Evolutionary conservation across 2,329 filamentous ascomycete genomes (phyloP).

Genomic region (Cladophialophora carrionii): DNA sequence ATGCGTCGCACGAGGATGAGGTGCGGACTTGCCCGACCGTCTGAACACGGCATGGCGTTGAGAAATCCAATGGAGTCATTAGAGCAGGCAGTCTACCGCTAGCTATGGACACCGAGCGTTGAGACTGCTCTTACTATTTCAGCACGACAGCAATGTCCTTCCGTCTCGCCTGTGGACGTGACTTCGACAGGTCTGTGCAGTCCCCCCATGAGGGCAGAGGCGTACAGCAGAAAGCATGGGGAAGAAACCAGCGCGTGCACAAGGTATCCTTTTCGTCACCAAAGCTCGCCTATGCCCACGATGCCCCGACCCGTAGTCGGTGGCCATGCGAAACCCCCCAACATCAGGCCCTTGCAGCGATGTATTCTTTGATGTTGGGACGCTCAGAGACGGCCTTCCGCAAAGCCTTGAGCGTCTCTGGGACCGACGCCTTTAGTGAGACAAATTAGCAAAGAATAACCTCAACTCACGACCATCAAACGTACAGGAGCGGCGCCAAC

Average conservation of each 20-base stretch:
- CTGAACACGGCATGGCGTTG: not conserved
- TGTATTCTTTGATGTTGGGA: slow-evolving; percentile 19
- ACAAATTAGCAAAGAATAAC: not conserved
- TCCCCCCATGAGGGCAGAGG: not conserved
- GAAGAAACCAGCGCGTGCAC: not conserved
- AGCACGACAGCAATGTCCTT: not conserved
- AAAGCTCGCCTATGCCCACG: not conserved
- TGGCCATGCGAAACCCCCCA: not conserved
- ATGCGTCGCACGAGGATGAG: not conserved
- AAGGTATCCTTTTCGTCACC: not conserved
- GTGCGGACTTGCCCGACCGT: not conserved
- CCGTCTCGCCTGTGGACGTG: not conserved
- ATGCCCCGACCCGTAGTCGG: not conserved
- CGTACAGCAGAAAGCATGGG: not conserved
- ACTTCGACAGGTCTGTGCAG: too few relatives aligned
- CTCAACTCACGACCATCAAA: not conserved
- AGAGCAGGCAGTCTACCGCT: not conserved
- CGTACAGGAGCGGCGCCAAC: slow-evolving; percentile 11
- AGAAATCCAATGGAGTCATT: not conserved
- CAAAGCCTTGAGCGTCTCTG: slow-evolving; percentile 7
- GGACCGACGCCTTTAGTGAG: not conserved
- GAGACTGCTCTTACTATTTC: not conserved
- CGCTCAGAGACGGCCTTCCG: slow-evolving; percentile 6
- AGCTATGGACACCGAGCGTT: not conserved
- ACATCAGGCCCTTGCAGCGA: slow-evolving; percentile 8